Evolutionary conservation across 176 grass and related monocot genomes (phyloP), one percentile per base, ranked within the genome.

Genomic region (Musa beccarii): DNA sequence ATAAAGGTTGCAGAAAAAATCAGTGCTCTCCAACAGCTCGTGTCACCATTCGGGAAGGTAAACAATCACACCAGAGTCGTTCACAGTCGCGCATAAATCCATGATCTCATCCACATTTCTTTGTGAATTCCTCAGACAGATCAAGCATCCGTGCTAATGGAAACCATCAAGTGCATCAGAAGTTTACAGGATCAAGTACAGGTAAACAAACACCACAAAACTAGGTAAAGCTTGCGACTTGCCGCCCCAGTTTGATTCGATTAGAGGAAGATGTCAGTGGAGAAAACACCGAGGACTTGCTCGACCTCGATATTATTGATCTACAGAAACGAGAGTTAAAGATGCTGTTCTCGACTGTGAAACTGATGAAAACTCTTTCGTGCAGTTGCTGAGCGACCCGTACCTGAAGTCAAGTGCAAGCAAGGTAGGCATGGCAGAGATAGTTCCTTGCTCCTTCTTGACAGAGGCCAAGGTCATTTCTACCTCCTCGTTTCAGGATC

Each of bases 31-130:
- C 77, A 79, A 12, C 77, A 79, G 21, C 77, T 69, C 59, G 77
- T 79, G 52, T 79, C 77, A 57, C 77, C 77, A 21, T 79, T 79
- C 59, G 77, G 77, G 11, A 79, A 79, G 77, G 77, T 79, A 79
- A 19, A 43, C 34, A 0, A 43, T 43, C 6, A 43, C 34, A 43
- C 34, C 4, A 43, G 34, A 43, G 34, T 43, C 4, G 4, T 43
- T 43, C 34, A 43, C 34, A 43, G 34, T 43, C 4, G 34, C 34
- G 6, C 34, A 5, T 43, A 6, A 22, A 12, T 10, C 1, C 22
- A 53, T 53, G 22, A 24, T 15, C 34, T 53, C 7, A 53, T 57
- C 4, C 7, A 17, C 10, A 23, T 9, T 43, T 34, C 24, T 11
- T 66, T 11, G 8, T 59, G 14, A 56, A 19, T 63, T 52, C 52